Conservation (phyloP, 495 filamentous ascomycete species). For the Oidiodendron maius region DNA sequence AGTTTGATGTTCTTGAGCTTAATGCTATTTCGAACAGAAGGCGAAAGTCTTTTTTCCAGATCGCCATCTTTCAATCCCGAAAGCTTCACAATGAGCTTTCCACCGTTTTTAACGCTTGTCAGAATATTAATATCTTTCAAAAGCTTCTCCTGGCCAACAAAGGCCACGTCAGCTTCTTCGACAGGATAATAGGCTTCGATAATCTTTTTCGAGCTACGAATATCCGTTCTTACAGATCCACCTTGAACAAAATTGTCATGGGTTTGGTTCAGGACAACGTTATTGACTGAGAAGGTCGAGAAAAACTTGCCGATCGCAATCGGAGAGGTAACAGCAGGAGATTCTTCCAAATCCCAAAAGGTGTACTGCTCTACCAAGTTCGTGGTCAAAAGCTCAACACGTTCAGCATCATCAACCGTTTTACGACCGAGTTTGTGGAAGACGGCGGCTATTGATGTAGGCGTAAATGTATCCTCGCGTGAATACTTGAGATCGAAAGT, state of each 20-base stretch:
- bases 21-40: conserved; percentile 57
- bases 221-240: conserved; percentile 76
- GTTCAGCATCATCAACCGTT: conserved; percentile 37
- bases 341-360: conserved; percentile 90
- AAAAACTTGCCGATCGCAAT: conserved; percentile 64
- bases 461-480: conserved; percentile 72
- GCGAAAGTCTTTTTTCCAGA: conserved; percentile 79
- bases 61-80: conserved; percentile 80
- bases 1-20: conserved; percentile 62
- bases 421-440: conserved; percentile 55
- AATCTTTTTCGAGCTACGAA: conserved; percentile 73
- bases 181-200: conserved; percentile 80
- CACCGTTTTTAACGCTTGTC: conserved; percentile 61
- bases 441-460: conserved; percentile 65
- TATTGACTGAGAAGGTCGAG: conserved; percentile 66
- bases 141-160: conserved; percentile 72
- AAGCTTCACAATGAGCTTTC: conserved; percentile 68
- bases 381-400: conserved; percentile 41
- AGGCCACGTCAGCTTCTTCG: conserved; percentile 69
- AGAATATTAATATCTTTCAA: conserved; percentile 69
- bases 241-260: conserved; percentile 88
- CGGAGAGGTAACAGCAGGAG: conserved; percentile 57
- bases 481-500: conserved; percentile 86
- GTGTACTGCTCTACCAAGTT: conserved; percentile 67
- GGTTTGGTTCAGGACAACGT: conserved; percentile 66